phyloP scores from a whole-genome alignment of 768 basidiomycete genomes.

The Boletus tomentosulus region DNA sequence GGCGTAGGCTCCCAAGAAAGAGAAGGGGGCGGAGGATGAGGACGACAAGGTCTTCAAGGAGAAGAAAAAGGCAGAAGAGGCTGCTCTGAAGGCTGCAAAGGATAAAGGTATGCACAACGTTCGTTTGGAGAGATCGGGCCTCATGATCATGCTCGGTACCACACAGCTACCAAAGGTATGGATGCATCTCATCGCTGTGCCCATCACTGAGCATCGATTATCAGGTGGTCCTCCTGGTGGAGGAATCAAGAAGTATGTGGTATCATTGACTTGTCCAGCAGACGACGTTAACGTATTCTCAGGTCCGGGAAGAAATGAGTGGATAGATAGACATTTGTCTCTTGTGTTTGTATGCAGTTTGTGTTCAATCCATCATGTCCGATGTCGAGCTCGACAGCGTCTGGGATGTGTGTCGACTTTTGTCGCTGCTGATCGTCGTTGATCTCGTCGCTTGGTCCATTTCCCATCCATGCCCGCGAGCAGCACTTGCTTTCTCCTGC shows the following conservation, averaged over 20 bases:
- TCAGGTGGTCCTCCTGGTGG: constrained; percentile 64
- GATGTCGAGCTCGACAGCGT: constrained; percentile 21
- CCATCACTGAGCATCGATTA: not conserved
- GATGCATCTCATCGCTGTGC: not conserved
- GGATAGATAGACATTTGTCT: not conserved
- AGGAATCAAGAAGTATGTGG: constrained; percentile 83
- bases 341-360: not conserved
- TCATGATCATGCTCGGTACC: not conserved
- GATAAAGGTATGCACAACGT: constrained; percentile 54
- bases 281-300: constrained; percentile 4
- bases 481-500: constrained; percentile 79
- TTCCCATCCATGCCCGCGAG: constrained; percentile 80
- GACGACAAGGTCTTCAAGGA: constrained; percentile 72
- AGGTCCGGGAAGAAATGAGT: constrained; percentile 72
- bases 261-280: constrained; percentile 3
- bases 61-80: constrained; percentile 71
- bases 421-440: not conserved
- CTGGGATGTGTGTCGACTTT: constrained; percentile 25
- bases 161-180: constrained; percentile 30
- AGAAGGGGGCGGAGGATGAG: constrained; percentile 65
- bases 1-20: constrained; percentile 77
- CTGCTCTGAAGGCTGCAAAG: constrained; percentile 65
- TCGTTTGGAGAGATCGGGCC: not conserved
- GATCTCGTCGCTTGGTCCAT: constrained; percentile 55
- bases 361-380: not conserved